phyloP scores from a whole-genome alignment of 1,284 basidiomycete genomes.

The Pseudomicrostroma phylloplanum region DNA sequence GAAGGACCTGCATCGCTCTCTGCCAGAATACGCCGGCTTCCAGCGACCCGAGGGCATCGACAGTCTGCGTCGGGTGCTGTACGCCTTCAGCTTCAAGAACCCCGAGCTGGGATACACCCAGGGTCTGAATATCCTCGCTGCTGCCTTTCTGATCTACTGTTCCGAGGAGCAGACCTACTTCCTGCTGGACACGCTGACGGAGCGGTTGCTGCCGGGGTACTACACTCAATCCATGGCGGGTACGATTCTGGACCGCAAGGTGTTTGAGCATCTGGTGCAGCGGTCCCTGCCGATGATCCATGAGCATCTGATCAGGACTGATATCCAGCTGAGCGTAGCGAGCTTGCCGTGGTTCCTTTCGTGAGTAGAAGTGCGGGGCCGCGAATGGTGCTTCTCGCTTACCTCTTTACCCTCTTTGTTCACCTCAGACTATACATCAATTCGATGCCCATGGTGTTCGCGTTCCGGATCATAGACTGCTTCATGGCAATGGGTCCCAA shows the following conservation, averaged over 20 bases:
- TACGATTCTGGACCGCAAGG: constrained; percentile 91
- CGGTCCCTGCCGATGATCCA: constrained; percentile 70
- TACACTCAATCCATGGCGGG: constrained; percentile 99
- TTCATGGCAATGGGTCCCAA: constrained; percentile 99
- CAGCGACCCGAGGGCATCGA: constrained; percentile 43
- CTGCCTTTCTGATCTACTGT: constrained; percentile 63
- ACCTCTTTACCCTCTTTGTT: not conserved
- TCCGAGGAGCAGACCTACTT: constrained; percentile 99
- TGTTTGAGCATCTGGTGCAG: constrained; percentile 94
- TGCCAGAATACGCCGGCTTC: constrained; percentile 49
- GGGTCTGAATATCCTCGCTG: constrained; percentile 6
- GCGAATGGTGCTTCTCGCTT: not conserved
- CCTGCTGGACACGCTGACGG: constrained; percentile 90
- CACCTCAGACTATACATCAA: constrained; percentile 68
- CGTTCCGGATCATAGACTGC: constrained; percentile 96
- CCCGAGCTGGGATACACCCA: constrained; percentile 59
- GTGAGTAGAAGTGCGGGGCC: not conserved
- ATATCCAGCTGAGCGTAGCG: constrained; percentile 94
- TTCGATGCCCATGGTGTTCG: constrained; percentile 98
- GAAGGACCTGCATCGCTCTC: constrained; percentile 81
- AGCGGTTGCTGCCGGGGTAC: constrained; percentile 89
- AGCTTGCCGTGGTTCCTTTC: constrained; percentile 93
- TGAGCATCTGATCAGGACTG: constrained; percentile 83
- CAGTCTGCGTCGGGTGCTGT: constrained; percentile 79
- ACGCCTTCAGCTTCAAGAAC: constrained; percentile 95